phyloP scores from a whole-genome alignment of 1,284 basidiomycete genomes.

The Rhodofomes roseus region DNA sequence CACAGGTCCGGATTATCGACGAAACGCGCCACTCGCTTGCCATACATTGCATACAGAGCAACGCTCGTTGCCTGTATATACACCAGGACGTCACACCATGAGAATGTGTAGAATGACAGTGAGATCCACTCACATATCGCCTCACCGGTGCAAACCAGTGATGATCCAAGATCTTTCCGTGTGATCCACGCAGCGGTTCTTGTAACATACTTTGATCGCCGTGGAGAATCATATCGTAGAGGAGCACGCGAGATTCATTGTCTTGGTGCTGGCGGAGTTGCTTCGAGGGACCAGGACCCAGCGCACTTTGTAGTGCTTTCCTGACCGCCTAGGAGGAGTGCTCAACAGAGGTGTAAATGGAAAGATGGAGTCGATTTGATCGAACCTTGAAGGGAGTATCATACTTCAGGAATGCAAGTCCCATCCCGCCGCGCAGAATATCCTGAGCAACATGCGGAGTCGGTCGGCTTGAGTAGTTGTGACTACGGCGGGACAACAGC shows the following conservation, averaged over 20 bases:
- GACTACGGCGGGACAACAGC: conserved; percentile 28
- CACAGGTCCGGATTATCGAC: conserved; percentile 3
- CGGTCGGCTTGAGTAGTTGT: conserved; percentile 23
- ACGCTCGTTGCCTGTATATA: conserved; percentile 7
- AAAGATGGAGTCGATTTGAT: no score
- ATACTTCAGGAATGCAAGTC: conserved; percentile 26
- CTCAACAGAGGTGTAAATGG: no score
- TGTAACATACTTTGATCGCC: background rate
- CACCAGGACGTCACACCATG: no score
- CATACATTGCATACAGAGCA: conserved; percentile 3
- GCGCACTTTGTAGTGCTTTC: conserved; percentile 19
- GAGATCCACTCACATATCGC: conserved; percentile 20
- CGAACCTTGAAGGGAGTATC: conserved; percentile 26
- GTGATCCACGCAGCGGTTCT: background rate
- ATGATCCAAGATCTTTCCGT: conserved; percentile 19
- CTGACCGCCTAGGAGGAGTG: no score
- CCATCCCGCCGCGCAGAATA: conserved; percentile 27
- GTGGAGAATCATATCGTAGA: conserved; percentile 17
- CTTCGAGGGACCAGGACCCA: conserved; percentile 25
- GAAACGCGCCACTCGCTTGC: conserved; percentile 3
- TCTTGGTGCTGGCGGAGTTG: conserved; percentile 21
- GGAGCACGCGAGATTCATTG: conserved; percentile 22
- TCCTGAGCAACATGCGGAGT: conserved; percentile 28
- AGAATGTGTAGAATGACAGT: background rate
- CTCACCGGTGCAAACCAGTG: conserved; percentile 28